phyloP scores from a whole-genome alignment of 768 basidiomycete species.

The Mycena maculata region DNA sequence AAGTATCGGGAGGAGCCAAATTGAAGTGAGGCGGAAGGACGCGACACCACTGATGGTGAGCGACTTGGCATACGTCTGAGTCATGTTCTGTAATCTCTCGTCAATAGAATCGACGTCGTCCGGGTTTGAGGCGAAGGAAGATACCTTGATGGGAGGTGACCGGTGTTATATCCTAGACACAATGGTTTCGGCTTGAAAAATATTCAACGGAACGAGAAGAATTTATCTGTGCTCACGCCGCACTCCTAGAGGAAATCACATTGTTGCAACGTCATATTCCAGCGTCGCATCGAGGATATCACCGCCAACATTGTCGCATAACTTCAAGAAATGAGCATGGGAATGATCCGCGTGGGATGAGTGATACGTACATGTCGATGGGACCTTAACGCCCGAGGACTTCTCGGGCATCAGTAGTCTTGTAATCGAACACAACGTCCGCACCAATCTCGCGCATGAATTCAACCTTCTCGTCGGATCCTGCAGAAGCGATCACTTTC shows the following conservation, averaged over 20 bases:
- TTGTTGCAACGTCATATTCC: conserved; percentile 46
- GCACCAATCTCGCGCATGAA: conserved; percentile 69
- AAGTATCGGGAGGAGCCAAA: too few relatives aligned
- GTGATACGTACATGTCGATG: conserved; percentile 52
- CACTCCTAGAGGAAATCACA: conserved; percentile 46
- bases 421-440: conserved; percentile 75
- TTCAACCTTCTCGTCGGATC: conserved; percentile 76
- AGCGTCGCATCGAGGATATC: conserved; percentile 68
- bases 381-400: conserved; percentile 67
- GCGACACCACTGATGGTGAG: too few relatives aligned
- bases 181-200: not conserved
- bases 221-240: conserved; percentile 52
- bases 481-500: conserved; percentile 78
- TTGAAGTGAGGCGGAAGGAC: too few relatives aligned
- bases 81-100: too few relatives aligned
- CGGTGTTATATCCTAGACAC: not conserved
- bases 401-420: conserved; percentile 64
- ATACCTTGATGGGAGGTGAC: not conserved
- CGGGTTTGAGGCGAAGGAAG: too few relatives aligned
- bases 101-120: too few relatives aligned
- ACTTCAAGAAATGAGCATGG: conserved; percentile 35
- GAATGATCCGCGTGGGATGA: not conserved
- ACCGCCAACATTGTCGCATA: conserved; percentile 72
- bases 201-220: not conserved
- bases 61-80: too few relatives aligned